Conservation (phyloP, 768 basidiomycete genomes). For the Leucogyrophana mollusca region DNA sequence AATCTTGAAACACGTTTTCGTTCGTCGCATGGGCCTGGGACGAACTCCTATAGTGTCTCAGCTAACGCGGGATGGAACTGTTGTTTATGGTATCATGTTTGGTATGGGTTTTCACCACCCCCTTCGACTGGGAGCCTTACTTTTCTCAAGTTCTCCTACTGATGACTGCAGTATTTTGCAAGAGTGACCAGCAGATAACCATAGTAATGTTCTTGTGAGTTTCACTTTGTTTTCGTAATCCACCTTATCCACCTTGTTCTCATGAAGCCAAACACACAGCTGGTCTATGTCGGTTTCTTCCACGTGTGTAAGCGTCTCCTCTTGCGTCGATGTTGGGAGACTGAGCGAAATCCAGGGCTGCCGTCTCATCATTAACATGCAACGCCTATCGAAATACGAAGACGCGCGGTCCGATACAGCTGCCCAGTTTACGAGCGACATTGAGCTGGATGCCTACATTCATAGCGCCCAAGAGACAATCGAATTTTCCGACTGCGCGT, state of each 20-base stretch:
- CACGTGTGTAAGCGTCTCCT: conserved; percentile 12
- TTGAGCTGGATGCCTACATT: too few relatives aligned
- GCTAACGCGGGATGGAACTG: conserved; percentile 45
- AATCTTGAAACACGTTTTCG: conserved; percentile 32
- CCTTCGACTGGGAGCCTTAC: background rate
- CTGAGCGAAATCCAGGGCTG: conserved; percentile 12
- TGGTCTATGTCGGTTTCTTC: conserved; percentile 15
- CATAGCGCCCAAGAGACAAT: too few relatives aligned
- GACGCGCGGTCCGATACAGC: too few relatives aligned
- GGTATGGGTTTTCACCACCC: conserved; percentile 20
- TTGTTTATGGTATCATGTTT: conserved; percentile 41
- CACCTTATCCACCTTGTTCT: background rate
- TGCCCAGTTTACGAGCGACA: too few relatives aligned
- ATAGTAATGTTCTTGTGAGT: conserved; percentile 7
- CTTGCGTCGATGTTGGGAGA: background rate
- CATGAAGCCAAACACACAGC: conserved; percentile 10
- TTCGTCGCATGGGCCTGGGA: conserved; percentile 38
- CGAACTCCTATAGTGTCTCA: conserved; percentile 39
- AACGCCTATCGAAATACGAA: conserved; percentile 4
- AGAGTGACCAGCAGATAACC: background rate
- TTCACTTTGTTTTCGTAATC: too few relatives aligned
- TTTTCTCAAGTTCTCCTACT: conserved; percentile 2
- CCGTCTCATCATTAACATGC: conserved; percentile 24
- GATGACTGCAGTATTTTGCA: background rate
- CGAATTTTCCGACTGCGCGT: too few relatives aligned